Evolutionary conservation across 2,329 filamentous ascomycete species (phyloP).

Genomic region (Neofusicoccum laricinum): DNA sequence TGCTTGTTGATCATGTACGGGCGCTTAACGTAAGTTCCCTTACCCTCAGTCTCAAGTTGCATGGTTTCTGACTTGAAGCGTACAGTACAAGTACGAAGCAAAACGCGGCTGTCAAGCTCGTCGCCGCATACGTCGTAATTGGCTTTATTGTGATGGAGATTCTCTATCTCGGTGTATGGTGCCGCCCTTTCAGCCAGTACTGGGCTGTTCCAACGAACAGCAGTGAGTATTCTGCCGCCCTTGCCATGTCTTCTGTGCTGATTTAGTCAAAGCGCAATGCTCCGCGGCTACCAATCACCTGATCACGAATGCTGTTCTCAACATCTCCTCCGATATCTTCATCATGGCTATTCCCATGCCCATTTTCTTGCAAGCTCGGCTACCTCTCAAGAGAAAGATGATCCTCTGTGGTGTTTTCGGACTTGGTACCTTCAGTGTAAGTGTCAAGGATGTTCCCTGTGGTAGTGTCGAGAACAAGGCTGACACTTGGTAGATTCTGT

Average conservation of each 20-base stretch:
- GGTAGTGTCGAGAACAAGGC: too few relatives aligned
- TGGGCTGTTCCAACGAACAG: conserved; percentile 48
- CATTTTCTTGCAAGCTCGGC: conserved; percentile 42
- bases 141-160: conserved; percentile 50
- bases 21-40: conserved; percentile 43
- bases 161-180: conserved; percentile 55
- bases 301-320: conserved; percentile 41
- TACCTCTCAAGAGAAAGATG: conserved; percentile 50
- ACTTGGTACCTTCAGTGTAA: conserved; percentile 41
- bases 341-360: conserved; percentile 48
- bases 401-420: conserved; percentile 56
- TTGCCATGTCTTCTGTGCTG: neutral
- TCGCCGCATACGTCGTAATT: conserved; percentile 44
- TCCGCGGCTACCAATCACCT: conserved; percentile 39
- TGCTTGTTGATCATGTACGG: conserved; percentile 55
- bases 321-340: conserved; percentile 46
- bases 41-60: neutral
- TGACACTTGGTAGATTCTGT: neutral
- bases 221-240: neutral
- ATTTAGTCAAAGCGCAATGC: conserved; percentile 37
- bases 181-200: conserved; percentile 51
- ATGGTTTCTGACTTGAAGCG: conserved; percentile 25
- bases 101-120: conserved; percentile 40
- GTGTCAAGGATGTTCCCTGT: conserved; percentile 3
- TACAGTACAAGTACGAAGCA: conserved; percentile 25